These are phyloP conservation scores for Cercospora sp. DNA, from an alignment of 2,329 filamentous ascomycete species.

Conservation along the genomic window DNA sequence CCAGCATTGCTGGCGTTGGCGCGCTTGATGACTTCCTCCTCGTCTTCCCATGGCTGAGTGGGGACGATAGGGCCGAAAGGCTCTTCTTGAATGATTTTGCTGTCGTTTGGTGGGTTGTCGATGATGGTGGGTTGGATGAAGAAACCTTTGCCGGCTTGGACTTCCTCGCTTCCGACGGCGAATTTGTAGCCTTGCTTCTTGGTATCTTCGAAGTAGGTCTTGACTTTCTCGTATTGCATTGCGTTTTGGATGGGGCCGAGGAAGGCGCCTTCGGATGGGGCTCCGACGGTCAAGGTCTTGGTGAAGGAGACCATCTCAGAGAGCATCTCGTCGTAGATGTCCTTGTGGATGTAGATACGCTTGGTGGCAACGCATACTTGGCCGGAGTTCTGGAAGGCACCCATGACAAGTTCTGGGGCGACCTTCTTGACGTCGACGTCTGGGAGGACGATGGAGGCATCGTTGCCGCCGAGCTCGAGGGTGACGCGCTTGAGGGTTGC, in stretches of 20 bases:
- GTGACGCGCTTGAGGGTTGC: slow-evolving; percentile 62
- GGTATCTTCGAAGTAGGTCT: slow-evolving; percentile 42
- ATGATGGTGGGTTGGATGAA: slow-evolving; percentile 50
- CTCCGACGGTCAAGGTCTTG: slow-evolving; percentile 48
- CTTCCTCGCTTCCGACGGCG: slow-evolving; percentile 54
- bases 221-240: slow-evolving; percentile 57
- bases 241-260: slow-evolving; percentile 61
- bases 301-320: slow-evolving; percentile 49
- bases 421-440: slow-evolving; percentile 58
- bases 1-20: slow-evolving; percentile 54
- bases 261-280: slow-evolving; percentile 44
- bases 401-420: slow-evolving; percentile 52
- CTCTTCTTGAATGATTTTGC: slow-evolving; percentile 49
- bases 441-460: slow-evolving; percentile 59
- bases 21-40: slow-evolving; percentile 50
- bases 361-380: slow-evolving; percentile 58
- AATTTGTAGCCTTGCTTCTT: slow-evolving; percentile 51
- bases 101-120: slow-evolving; percentile 46
- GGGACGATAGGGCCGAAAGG: slow-evolving; percentile 55
- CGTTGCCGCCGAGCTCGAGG: slow-evolving; percentile 63
- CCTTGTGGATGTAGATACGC: slow-evolving; percentile 59
- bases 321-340: slow-evolving; percentile 53
- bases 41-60: slow-evolving; percentile 47
- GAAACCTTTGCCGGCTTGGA: slow-evolving; percentile 44
- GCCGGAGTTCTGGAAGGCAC: slow-evolving; percentile 59